Evolutionary conservation across 208 protist genomes (phyloP), one percentile per base, ranked within the genome.

Genomic region (Crithidia fasciculata): DNA sequence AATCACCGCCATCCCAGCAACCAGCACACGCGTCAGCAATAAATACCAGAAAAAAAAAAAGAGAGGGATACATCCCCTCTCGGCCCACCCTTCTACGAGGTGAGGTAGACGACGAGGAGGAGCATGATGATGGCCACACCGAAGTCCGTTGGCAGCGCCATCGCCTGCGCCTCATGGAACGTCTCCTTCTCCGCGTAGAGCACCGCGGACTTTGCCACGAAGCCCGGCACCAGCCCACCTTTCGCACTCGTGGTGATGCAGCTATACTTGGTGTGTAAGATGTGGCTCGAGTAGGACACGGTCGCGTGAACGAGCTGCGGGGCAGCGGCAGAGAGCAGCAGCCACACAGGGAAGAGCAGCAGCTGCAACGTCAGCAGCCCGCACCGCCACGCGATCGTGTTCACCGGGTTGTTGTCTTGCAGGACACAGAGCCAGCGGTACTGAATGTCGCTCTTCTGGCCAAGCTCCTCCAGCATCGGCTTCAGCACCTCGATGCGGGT

Each of bases 291-390:
- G 62, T 84, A 80, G 40, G 80, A 68, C 67, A 94, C 67, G 36
- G 80, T 95, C 28, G 88, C 82, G 77, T 95, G 91, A 56, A 86
- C 83, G 8, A 95, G 71, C 76, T 92, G 87, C n/a, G 91, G 91
- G 1, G 87, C 83, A 1, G 81, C 69, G 3, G 84, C 63, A 15
- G 87, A 82, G 16, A 94, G 73, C 16, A 91, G 63, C 19, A 93
- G 69, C 77, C 87, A 95, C 6, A 90, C 9, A 0, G 91, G 91
- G 55, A 95, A 93, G 15, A 91, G 53, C 1, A 83, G 37, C 1
- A 96, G 59, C 76, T 96, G 91, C 19, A 67, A 44, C 10, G 77
- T 44, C 16, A 90, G 61, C 53, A 93, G 69, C 9, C 63, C 83
- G 8, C 74, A 80, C 4, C 85, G 80, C 82, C 85, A 93, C 41